A percentile compares a stretch with the other conserved stretches of the same genome.
Conservation (phyloP, 768 basidiomycete genomes). For the Agrocybe pediades region DNA sequence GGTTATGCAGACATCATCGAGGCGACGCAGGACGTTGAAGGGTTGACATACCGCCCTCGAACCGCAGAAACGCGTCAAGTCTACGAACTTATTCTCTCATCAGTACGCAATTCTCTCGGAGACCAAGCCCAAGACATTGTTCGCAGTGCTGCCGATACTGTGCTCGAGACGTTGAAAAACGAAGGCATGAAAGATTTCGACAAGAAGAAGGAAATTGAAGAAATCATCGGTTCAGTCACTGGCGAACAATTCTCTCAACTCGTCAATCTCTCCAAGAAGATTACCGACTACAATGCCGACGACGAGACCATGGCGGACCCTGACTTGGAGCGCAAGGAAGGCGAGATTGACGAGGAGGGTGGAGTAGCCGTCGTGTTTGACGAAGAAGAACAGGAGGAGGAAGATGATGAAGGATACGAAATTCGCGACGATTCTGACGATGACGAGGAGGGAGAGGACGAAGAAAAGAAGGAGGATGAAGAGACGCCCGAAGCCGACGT, state of each 20-base stretch:
- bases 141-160: conserved; percentile 91
- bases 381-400: conserved; percentile 94
- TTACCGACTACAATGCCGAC: conserved; percentile 92
- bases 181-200: conserved; percentile 94
- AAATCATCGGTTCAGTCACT: conserved; percentile 63
- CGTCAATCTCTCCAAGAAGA: conserved; percentile 86
- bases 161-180: conserved; percentile 86
- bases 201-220: conserved; percentile 93
- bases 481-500: conserved; percentile 43
- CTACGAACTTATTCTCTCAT: conserved; percentile 87
- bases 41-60: conserved; percentile 88
- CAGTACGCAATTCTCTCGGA: conserved; percentile 82
- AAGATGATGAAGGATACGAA: conserved; percentile 89
- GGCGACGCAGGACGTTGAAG: conserved; percentile 91
- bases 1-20: conserved; percentile 93
- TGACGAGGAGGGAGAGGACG: conserved; percentile 72
- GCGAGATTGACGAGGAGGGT: conserved; percentile 91
- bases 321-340: conserved; percentile 79
- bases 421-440: conserved; percentile 81
- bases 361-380: conserved; percentile 99
- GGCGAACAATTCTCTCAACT: conserved; percentile 83
- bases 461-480: conserved; percentile 26
- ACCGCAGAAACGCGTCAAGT: conserved; percentile 94
- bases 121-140: conserved; percentile 97
- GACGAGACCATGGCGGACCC: conserved; percentile 80